phyloP scores from a whole-genome alignment of 768 basidiomycete genomes.

The Termitomyces sp. region DNA sequence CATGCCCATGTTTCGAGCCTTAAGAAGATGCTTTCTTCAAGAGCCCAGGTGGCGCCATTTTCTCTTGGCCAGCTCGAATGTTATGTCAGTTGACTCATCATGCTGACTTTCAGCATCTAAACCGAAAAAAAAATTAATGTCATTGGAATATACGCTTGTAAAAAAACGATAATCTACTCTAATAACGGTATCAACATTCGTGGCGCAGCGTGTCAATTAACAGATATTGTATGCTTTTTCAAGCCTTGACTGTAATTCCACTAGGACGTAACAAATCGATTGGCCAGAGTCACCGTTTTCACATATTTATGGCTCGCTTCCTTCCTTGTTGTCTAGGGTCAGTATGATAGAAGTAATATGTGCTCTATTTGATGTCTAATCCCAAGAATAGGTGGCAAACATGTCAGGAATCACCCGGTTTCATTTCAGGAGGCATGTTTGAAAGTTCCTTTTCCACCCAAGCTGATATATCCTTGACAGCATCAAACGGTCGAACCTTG shows the following conservation, averaged over 20 bases:
- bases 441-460: constrained; percentile 47
- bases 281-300: neutral
- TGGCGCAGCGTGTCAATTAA: neutral
- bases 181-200: neutral
- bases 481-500: constrained; percentile 54
- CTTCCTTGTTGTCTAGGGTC: neutral
- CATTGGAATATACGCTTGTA: neutral
- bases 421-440: neutral
- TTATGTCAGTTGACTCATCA: too few relatives aligned
- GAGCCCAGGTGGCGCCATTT: too few relatives aligned
- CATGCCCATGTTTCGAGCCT: neutral
- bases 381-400: neutral
- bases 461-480: constrained; percentile 34
- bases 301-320: neutral
- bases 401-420: neutral
- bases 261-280: neutral
- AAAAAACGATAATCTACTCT: neutral
- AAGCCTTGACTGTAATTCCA: too few relatives aligned
- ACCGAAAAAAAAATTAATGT: neutral
- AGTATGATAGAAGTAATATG: neutral
- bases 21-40: neutral
- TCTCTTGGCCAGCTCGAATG: too few relatives aligned
- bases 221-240: too few relatives aligned
- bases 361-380: neutral
- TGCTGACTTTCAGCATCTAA: neutral